Conservation (phyloP, 208 protist species). For the Trypanosoma grayi region DNA sequence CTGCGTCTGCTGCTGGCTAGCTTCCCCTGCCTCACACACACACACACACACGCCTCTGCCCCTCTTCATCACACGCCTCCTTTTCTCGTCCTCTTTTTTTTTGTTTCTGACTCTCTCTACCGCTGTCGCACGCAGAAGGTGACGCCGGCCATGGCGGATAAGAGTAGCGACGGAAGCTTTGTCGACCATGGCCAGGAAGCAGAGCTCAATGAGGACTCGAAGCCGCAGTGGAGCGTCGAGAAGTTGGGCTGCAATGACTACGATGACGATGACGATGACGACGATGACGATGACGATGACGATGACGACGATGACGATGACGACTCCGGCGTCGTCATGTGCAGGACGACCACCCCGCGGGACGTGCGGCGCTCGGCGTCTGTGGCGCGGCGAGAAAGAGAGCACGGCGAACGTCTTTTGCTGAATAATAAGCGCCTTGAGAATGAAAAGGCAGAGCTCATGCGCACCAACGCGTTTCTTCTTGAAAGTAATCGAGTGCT, state of each 20-base stretch:
- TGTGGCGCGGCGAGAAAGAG: not conserved
- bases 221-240: slow-evolving; percentile 22
- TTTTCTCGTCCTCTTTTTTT: not conserved
- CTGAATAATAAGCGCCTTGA: slow-evolving; percentile 5
- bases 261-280: slow-evolving; percentile 5
- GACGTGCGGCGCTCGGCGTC: not conserved
- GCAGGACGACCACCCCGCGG: not conserved
- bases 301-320: slow-evolving; percentile 6
- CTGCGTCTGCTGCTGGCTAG: no score
- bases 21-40: not conserved
- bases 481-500: slow-evolving; percentile 10
- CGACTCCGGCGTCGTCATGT: no score
- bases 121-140: not conserved
- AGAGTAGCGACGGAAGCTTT: slow-evolving; percentile 24
- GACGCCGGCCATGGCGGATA: slow-evolving; percentile 1
- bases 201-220: slow-evolving; percentile 3
- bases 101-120: not conserved
- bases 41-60: not conserved
- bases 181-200: slow-evolving; percentile 23
- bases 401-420: not conserved
- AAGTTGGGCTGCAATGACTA: not conserved
- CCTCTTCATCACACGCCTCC: not conserved
- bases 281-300: slow-evolving; percentile 5
- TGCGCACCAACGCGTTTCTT: not conserved
- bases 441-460: slow-evolving; percentile 1